Percentiles rank a stretch among this genome's conserved stretches.
These are phyloP conservation scores for Pleurostoma richardsiae DNA, from an alignment of 2,329 filamentous ascomycete species.

Conservation along the genomic window DNA sequence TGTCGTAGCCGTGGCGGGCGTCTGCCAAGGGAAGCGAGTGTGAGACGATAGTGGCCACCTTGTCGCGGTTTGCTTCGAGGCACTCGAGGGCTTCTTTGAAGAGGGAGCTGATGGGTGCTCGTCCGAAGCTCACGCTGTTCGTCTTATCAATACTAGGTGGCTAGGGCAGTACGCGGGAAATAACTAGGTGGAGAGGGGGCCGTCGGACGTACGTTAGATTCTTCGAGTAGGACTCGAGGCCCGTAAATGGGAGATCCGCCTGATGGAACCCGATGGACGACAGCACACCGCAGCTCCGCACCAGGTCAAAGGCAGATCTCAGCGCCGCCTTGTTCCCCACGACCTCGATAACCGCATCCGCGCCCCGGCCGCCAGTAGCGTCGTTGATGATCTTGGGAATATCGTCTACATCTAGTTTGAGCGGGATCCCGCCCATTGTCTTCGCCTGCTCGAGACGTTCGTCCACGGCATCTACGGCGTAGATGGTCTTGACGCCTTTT, in stretches of 20 bases:
- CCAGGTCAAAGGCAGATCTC: slow-evolving; percentile 5
- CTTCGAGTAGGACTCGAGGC: neutral
- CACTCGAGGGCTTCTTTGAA: neutral
- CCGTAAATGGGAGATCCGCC: slow-evolving; percentile 1
- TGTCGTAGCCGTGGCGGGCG: neutral
- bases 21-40: neutral
- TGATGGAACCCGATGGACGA: slow-evolving; percentile 10
- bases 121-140: neutral
- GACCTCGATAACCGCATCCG: slow-evolving; percentile 4
- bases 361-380: slow-evolving; percentile 1
- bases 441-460: slow-evolving; percentile 4
- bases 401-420: slow-evolving; percentile 4
- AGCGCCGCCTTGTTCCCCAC: slow-evolving; percentile 7
- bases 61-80: neutral
- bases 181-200: too few relatives aligned
- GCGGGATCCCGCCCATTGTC: slow-evolving; percentile 3
- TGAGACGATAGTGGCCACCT: neutral
- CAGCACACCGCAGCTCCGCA: slow-evolving; percentile 4
- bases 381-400: slow-evolving; percentile 2
- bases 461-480: slow-evolving; percentile 4
- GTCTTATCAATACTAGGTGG: too few relatives aligned
- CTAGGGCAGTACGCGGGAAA: too few relatives aligned
- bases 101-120: neutral
- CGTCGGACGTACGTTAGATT: neutral
- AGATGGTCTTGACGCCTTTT: neutral